Conservation (phyloP, 169 alveolate genomes). For the Plasmodium relictum region DNA sequence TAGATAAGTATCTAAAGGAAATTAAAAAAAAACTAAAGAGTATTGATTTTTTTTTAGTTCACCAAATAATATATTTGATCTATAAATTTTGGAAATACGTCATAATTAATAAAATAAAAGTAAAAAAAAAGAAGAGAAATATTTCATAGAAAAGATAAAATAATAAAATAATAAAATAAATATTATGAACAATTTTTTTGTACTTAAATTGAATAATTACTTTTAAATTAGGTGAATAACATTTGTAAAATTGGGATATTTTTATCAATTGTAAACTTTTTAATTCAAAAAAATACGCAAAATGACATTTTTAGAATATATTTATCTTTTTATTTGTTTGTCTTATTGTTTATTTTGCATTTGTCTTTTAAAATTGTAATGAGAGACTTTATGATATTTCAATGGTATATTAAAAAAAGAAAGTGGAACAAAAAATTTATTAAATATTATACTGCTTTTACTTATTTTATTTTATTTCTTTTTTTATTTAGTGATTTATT, state of each 20-base stretch:
- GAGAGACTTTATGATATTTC: slow-evolving; percentile 76
- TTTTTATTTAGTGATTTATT: slow-evolving; percentile 42
- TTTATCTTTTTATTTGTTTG: slow-evolving; percentile 43
- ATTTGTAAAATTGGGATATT: slow-evolving; percentile 71
- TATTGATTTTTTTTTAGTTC: slow-evolving; percentile 41
- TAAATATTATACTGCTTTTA: background rate
- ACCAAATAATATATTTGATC: slow-evolving; percentile 30
- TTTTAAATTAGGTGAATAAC: slow-evolving; percentile 42
- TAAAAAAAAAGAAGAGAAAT: slow-evolving; percentile 17
- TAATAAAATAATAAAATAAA: background rate
- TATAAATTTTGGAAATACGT: slow-evolving; percentile 64
- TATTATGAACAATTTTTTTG: background rate
- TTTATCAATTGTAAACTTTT: slow-evolving; percentile 49
- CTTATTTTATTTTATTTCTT: background rate
- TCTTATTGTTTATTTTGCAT: slow-evolving; percentile 39
- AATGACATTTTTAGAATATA: slow-evolving; percentile 54
- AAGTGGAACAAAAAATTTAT: background rate
- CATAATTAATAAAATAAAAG: slow-evolving; percentile 47
- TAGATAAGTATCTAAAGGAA: slow-evolving; percentile 33
- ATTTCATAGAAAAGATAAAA: background rate
- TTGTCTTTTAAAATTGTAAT: slow-evolving; percentile 57
- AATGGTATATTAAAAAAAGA: slow-evolving; percentile 33
- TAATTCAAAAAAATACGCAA: slow-evolving; percentile 47
- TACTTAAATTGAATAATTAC: background rate
- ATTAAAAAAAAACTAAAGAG: slow-evolving; percentile 23